These are phyloP conservation scores for Picea sitchensis DNA, from an alignment of 75 land plant genomes.

Conservation along the genomic window DNA sequence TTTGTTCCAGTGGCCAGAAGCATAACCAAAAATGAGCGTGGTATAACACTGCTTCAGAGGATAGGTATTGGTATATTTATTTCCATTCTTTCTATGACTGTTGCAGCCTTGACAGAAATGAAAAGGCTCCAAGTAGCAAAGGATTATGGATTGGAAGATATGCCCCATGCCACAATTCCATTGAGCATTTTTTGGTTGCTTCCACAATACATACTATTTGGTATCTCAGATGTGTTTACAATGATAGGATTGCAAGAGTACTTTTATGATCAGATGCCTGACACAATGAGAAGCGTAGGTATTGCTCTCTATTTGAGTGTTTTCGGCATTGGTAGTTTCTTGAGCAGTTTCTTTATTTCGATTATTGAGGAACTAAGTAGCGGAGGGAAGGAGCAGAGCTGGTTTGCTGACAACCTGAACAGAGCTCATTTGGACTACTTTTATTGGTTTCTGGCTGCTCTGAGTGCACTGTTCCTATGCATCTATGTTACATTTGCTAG, in stretches of 20 bases:
- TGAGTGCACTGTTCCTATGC: slow-evolving; percentile 20
- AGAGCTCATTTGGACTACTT: slow-evolving; percentile 46
- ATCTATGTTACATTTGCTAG: slow-evolving; percentile 7
- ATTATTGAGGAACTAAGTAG: slow-evolving; percentile 34
- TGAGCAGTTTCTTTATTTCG: slow-evolving; percentile 48
- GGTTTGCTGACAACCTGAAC: slow-evolving; percentile 50
- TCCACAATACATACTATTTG: slow-evolving; percentile 51
- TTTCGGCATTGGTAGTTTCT: slow-evolving; percentile 44
- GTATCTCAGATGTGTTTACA: slow-evolving; percentile 32
- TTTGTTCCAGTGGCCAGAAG: slow-evolving; percentile 45
- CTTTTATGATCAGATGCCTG: slow-evolving; percentile 60
- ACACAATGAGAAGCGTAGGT: slow-evolving; percentile 50
- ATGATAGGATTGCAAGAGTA: slow-evolving; percentile 50
- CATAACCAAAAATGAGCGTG: slow-evolving; percentile 43
- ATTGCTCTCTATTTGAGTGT: slow-evolving; percentile 47
- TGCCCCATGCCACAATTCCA: slow-evolving; percentile 30
- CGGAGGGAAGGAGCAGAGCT: slow-evolving; percentile 16
- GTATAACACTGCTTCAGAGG: slow-evolving; percentile 45
- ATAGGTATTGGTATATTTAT: slow-evolving; percentile 46
- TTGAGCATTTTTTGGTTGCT: slow-evolving; percentile 64
- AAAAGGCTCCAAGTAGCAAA: slow-evolving; percentile 30
- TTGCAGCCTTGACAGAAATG: slow-evolving; percentile 54
- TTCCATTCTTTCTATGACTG: slow-evolving; percentile 34
- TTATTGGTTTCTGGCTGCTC: slow-evolving; percentile 48
- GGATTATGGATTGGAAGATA: slow-evolving; percentile 38